Evolutionary conservation across 2,329 filamentous ascomycete species (phyloP), one percentile per base, ranked within the genome.

Genomic region (Leptosphaerulina australis): DNA sequence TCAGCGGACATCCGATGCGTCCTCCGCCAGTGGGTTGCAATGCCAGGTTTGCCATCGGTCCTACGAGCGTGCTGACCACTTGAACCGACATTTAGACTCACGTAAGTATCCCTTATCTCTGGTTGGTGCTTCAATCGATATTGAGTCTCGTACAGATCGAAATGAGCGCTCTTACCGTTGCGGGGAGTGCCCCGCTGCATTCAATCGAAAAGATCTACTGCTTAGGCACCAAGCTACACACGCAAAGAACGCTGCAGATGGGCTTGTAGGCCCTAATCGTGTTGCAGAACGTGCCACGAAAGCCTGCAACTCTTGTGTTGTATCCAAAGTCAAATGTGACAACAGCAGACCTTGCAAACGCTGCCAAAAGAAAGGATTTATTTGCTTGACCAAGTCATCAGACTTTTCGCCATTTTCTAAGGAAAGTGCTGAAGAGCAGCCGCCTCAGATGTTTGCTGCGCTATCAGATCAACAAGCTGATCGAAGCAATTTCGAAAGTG

Each of bases 281-380:
- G 34, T 55, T 4, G 43, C 46, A 2, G 62, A 66, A 29, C 51
- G 66, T 20, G 66, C 66, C 3, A 55, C 56, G 3, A 63, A 62
- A 46, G 67, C 68, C n/a, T 70, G 67, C 43, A 62, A 69, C 47
- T 40, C 64, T 3, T 69, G 68, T 35, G 66, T 69, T 1, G 40
- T 62, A 5, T 65, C 68, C 6, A 70, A 68, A 45, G 54, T 68
- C 12, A 70, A 67, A 44, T 70, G 68, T 33, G 62, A 68, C 35
- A 61, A 69, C 40, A 33, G 44, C 4, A 59, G 64, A 12, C 67
- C 67, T 3, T 70, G 66, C 38, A 58, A 62, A 44, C 46, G 62
- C 21, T 66, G 62, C 28, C 31, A 37, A 10, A 56, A 56, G 44
- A 56, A 55, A 18, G 29, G 30, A 18, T 10, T 63, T 33, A 12